These are phyloP conservation scores for Gamsiella multidivaricata DNA, from an alignment of 192 early-diverging fungal genomes.

Conservation along the genomic window DNA sequence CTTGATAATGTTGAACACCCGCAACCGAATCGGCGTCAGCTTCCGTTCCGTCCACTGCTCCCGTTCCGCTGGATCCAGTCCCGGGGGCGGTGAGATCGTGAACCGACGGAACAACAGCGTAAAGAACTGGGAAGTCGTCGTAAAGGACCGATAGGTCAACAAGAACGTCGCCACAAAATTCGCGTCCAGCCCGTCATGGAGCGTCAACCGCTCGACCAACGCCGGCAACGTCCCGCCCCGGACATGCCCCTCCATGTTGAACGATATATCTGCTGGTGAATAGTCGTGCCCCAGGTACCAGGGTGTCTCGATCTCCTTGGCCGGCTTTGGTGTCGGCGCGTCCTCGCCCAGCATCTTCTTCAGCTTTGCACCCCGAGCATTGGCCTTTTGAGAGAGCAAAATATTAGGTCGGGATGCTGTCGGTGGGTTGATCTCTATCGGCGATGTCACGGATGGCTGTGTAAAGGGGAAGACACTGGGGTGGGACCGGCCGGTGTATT, in stretches of 20 bases:
- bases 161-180: slow-evolving; percentile 91
- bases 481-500: slow-evolving; percentile 22
- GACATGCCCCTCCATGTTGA: slow-evolving; percentile 90
- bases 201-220: slow-evolving; percentile 88
- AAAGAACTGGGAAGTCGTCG: slow-evolving; percentile 81
- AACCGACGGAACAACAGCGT: slow-evolving; percentile 82
- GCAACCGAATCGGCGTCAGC: slow-evolving; percentile 88
- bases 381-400: neutral
- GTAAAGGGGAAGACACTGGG: slow-evolving; percentile 6
- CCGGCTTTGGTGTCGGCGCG: slow-evolving; percentile 26
- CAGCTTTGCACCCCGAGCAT: slow-evolving; percentile 52
- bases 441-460: neutral
- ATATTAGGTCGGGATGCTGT: neutral
- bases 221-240: slow-evolving; percentile 89
- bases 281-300: slow-evolving; percentile 91
- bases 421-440: slow-evolving; percentile 2
- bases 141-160: slow-evolving; percentile 95
- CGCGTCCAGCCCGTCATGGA: slow-evolving; percentile 89
- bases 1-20: slow-evolving; percentile 95
- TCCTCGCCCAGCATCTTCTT: slow-evolving; percentile 71
- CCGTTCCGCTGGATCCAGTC: slow-evolving; percentile 70
- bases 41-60: slow-evolving; percentile 86
- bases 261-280: slow-evolving; percentile 74
- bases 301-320: slow-evolving; percentile 47
- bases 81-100: slow-evolving; percentile 75